Evolutionary conservation across 345 rosid genomes (phyloP).

Genomic region (Gossypium raimondii): DNA sequence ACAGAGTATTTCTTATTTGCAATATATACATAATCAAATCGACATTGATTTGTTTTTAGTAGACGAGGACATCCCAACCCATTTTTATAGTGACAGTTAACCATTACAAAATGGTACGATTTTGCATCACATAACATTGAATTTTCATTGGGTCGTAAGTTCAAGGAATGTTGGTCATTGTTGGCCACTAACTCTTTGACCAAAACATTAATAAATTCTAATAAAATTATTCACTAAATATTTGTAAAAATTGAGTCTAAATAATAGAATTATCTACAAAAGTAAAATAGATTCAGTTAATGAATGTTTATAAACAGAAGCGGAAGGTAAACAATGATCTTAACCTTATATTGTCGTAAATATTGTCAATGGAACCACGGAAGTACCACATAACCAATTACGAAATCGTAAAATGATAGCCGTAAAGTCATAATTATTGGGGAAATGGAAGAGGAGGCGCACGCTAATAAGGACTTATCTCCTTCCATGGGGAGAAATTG

Average conservation of each 20-base stretch:
- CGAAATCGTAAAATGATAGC: no score
- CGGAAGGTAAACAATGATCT: fast-evolving
- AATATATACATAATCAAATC: background rate
- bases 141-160: background rate
- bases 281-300: no score
- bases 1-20: no score
- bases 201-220: background rate
- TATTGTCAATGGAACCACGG: no score
- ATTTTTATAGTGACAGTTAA: conserved; percentile 39
- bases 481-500: conserved; percentile 55
- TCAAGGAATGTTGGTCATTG: background rate
- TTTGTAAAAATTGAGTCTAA: no score
- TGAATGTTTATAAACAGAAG: no score
- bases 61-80: conserved; percentile 15
- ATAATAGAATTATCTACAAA: no score
- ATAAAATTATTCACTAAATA: no score
- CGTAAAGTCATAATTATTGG: background rate
- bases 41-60: conserved; percentile 20
- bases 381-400: background rate
- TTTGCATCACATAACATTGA: background rate
- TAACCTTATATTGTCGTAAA: no score
- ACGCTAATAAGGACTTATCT: conserved; percentile 49
- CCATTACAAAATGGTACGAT: conserved; percentile 21
- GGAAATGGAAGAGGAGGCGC: conserved; percentile 30
- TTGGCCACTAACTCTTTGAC: background rate